Conservation (phyloP, 2,329 filamentous ascomycete species). For the Microsporum audouinii region DNA sequence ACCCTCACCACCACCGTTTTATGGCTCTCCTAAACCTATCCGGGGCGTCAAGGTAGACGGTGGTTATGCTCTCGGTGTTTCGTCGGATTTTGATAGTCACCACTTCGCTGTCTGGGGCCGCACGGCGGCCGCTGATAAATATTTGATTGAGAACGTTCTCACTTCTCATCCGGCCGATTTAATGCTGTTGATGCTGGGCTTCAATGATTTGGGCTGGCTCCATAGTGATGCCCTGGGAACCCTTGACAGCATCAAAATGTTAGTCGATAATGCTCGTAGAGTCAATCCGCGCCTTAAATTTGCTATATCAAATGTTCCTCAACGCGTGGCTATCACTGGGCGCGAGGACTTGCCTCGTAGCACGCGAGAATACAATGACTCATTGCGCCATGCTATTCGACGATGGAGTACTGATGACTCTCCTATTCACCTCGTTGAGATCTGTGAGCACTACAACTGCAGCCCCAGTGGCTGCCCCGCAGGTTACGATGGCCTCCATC, state of each 20-base stretch:
- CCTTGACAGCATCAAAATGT: background rate
- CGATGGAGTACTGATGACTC: background rate
- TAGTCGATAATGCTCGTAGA: background rate
- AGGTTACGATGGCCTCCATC: slow-evolving; percentile 1
- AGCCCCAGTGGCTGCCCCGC: background rate
- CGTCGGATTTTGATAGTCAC: background rate
- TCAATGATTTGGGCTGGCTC: background rate
- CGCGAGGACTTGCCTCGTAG: background rate
- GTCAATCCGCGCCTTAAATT: background rate
- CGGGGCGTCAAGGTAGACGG: background rate
- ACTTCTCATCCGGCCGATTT: background rate
- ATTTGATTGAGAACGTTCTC: background rate
- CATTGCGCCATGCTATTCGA: background rate
- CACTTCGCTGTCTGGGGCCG: background rate
- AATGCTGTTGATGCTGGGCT: background rate
- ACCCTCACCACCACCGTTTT: background rate
- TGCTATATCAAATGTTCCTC: background rate
- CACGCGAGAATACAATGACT: background rate
- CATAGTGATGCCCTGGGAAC: background rate
- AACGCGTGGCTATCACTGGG: background rate
- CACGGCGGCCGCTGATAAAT: background rate
- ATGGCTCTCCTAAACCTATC: background rate
- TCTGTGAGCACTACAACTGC: background rate
- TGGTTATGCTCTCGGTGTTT: background rate
- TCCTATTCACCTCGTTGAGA: background rate